phyloP scores from a whole-genome alignment of 495 filamentous ascomycete species.

The Xeromyces bisporus region DNA sequence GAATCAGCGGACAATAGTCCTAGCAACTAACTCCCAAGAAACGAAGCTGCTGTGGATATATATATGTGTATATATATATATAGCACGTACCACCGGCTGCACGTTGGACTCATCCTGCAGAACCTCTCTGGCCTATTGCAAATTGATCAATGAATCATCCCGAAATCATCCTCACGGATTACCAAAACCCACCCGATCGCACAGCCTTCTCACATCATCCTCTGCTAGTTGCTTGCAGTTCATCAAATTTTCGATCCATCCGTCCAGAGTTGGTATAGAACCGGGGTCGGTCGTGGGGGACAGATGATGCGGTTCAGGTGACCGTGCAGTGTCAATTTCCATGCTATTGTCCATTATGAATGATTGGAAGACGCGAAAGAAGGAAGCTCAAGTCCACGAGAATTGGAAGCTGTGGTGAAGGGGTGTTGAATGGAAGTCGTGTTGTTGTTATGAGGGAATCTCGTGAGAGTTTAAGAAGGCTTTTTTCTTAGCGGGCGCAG shows the following conservation, averaged over 20 bases:
- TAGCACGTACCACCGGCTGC: slow-evolving; percentile 67
- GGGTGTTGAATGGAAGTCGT: slow-evolving; percentile 12
- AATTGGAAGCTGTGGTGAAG: slow-evolving; percentile 16
- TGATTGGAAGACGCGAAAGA: slow-evolving; percentile 16
- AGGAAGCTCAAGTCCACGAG: slow-evolving; percentile 8
- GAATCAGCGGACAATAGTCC: slow-evolving; percentile 1
- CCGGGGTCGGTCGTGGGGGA: slow-evolving; percentile 62
- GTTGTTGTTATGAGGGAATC: slow-evolving; percentile 10
- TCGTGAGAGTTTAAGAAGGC: slow-evolving; percentile 20
- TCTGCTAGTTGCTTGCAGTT: slow-evolving; percentile 94
- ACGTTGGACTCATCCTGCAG: slow-evolving; percentile 96
- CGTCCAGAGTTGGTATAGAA: slow-evolving; percentile 82
- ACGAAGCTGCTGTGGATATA: too few relatives aligned
- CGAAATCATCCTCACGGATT: neutral
- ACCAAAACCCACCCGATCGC: slow-evolving; percentile 66
- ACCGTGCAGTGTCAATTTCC: slow-evolving; percentile 71
- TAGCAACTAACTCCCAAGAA: slow-evolving; percentile 6
- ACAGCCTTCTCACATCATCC: slow-evolving; percentile 85
- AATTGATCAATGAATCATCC: slow-evolving; percentile 3
- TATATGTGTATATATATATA: slow-evolving; percentile 3
- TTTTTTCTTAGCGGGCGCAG: slow-evolving; percentile 3
- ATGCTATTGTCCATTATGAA: slow-evolving; percentile 85
- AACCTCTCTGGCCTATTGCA: slow-evolving; percentile 71
- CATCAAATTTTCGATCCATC: slow-evolving; percentile 98
- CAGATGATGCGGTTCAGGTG: slow-evolving; percentile 63